Evolutionary conservation across 2,329 filamentous ascomycete species (phyloP), one percentile per base, ranked within the genome.

Genomic region (Aspergillus pseudotamarii): DNA sequence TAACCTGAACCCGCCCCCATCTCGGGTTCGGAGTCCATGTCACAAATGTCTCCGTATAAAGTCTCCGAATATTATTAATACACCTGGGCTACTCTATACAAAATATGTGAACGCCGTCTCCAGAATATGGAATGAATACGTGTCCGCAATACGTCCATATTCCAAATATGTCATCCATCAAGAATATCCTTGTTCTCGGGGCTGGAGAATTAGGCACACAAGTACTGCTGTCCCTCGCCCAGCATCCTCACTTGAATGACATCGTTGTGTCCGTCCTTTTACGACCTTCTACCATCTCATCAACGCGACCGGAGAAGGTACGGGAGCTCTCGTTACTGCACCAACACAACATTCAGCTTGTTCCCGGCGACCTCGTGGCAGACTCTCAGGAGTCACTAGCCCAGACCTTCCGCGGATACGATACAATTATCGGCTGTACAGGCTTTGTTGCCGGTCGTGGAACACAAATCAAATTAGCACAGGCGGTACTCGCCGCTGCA

Each of bases 201-300:
- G 86, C 86, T n/a, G 89, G 88, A 62, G 88, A 91, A 77, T 84
- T 91, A 16, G 89, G 88, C 56, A 76, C 80, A 5, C 80, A 84
- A 19, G 79, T 91, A 62, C 77, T 90, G 19, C 73, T 80, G 36
- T 78, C 82, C 12, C 80, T 91, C 9, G 72, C 78, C 16, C 56
- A 67, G 0, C 84, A 89, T 66, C 80, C 83, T 0, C 70, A 76
- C 43, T 77, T 76, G 26, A 34, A 69, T n/a, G 61, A 21, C 6
- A 50, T 72, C 9, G 73, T 73, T n/a, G 72, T 89, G 21, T 80
- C 83, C 0, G 78, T 90, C 36, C 80, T 88, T 30, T 76, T 90
- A 2, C 84, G 88, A 5, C 77, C 82, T 2, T 73, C 81, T 1
- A 81, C 81, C 11, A 79, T 86, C 43, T 66, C 75, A 34, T 79